Base-by-base conservation (phyloP, 495 filamentous ascomycete species). In the Pseudotulostoma volvatum region DNA sequence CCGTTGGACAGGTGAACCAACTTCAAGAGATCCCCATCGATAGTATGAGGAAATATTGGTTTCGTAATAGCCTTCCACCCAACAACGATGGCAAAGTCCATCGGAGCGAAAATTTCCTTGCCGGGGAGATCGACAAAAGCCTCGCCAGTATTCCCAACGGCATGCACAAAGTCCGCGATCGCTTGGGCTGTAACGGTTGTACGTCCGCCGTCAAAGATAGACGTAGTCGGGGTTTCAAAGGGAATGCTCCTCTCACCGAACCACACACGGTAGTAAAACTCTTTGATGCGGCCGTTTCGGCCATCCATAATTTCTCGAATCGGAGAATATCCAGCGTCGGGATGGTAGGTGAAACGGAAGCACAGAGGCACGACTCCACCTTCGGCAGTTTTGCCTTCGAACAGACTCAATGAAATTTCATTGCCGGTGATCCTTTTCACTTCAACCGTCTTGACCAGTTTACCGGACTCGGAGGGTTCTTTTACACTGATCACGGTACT, bases 61-160 rank as follows among this genome's bases (percentile, higher is more conserved):
- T 94, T 95, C 17, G 82, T 95, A 55, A 97, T 95, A 31, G 90
- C 90, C 59, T 97, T 93, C 90, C 90, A 97, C 43, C 90, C 90
- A 13, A 93, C 84, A 18, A 97, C 90, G 43, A 97, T 96, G 40
- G 90, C 90, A 46, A 95, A 97, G 56, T 97, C 90, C 90, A 97
- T 99, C 31, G 92, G 90, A 15, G 90, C 92, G 47, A 76, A 87
- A 47, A 93, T 81, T 50, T 83, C 80, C 64, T 95, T 96, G 40
- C 86, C 92, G 34, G 88, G 88, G 17, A 87, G 76, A 41, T 96
- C 87, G 33, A 97, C 88, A 43, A 96, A 97, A n/a, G 92, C 90
- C 53, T 96, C 90, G 20, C 90, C 85, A 9, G 85, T 96, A 59
- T 97, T 97, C 33, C 90, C 86, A 42, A 97, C 90, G 32, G 90